Evolutionary conservation across 2,329 filamentous ascomycete species (phyloP), one percentile per base, ranked within the genome.

Genomic region (Neonectria punicea): DNA sequence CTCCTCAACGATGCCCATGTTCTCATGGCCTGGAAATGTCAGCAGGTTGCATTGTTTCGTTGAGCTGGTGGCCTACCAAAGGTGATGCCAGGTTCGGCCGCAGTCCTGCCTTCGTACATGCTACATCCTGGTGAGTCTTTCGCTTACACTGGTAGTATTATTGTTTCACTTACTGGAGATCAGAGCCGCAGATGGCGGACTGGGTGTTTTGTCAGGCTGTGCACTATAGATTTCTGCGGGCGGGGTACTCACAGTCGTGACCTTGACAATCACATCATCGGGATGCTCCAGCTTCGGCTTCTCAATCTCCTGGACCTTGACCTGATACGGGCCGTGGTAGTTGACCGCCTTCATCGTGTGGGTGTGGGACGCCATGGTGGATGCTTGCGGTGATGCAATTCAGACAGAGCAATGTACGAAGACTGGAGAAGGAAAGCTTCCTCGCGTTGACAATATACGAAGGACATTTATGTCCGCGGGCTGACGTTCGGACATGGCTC

Each of bases 41-140:
- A 67, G 59, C 36, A 6, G 36, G 5, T 18, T 20, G 20, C 7
- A 7, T 32, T 10, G 18, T 14, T n/a, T 14, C 4, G 4, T 3
- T 1, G 7, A 14, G 22, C 20, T 43, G 13, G 11, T 14, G 18
- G 9, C 59, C 53, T 74, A 84, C 82, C 84, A 69, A 91, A 90
- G 1, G 88, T 87, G 34, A 91, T 83, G 3, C 89, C 89, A 1
- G 84, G 77, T 72, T 90, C 81, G 4, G 89, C 89, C 6, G 88
- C 87, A 0, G 88, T 91, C 57, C 89, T 79, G 2, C 89, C 89
- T 75, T 91, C 87, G 64, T 91, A 91, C 87, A 89, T 89, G 75
- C 78, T 88, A 64, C 80, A 75, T 5, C 43, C 56, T 13, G 67
- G 65, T 70, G 4, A 69, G 60, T 50, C 28, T 32, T 32, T 4